Evolutionary conservation across 2,329 filamentous ascomycete genomes (phyloP).

Genomic region (Colletotrichum sp.): DNA sequence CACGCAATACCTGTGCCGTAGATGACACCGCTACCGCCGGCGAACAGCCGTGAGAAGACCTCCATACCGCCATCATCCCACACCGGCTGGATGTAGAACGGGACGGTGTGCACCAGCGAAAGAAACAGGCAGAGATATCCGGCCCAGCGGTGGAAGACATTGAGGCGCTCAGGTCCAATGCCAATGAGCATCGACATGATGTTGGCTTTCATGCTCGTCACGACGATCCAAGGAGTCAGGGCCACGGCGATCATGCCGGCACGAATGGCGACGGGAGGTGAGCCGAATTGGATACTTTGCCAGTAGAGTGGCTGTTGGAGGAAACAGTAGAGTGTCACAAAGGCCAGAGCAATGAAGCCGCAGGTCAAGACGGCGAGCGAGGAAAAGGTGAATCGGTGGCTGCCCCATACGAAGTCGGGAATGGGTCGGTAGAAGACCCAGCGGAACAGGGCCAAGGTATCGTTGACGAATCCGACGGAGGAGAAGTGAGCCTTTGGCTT

Average conservation of each 20-base stretch:
- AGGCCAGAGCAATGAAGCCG: conserved; percentile 70
- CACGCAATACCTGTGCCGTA: conserved; percentile 89
- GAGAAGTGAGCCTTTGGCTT: conserved; percentile 76
- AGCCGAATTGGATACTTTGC: conserved; percentile 84
- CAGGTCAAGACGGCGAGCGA: conserved; percentile 76
- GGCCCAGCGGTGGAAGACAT: conserved; percentile 92
- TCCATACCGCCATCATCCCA: conserved; percentile 79
- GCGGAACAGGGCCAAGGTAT: conserved; percentile 80
- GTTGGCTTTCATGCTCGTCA: conserved; percentile 90
- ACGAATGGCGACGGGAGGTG: conserved; percentile 85
- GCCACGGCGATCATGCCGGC: conserved; percentile 92
- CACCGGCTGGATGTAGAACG: conserved; percentile 88
- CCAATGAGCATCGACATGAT: conserved; percentile 83
- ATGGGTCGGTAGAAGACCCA: conserved; percentile 91
- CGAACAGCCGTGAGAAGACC: conserved; percentile 75
- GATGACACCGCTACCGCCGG: conserved; percentile 67
- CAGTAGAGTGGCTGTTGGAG: conserved; percentile 89
- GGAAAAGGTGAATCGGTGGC: conserved; percentile 78
- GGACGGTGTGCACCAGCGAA: conserved; percentile 82
- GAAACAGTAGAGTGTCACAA: conserved; percentile 83
- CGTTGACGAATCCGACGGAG: conserved; percentile 77
- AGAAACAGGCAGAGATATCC: conserved; percentile 86
- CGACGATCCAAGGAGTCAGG: conserved; percentile 91
- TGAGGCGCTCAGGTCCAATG: conserved; percentile 89
- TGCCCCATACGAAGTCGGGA: conserved; percentile 72